Evolutionary conservation across 2,329 filamentous ascomycete genomes (phyloP), one percentile per base, ranked within the genome.

Genomic region (Clarireedia hainanense): DNA sequence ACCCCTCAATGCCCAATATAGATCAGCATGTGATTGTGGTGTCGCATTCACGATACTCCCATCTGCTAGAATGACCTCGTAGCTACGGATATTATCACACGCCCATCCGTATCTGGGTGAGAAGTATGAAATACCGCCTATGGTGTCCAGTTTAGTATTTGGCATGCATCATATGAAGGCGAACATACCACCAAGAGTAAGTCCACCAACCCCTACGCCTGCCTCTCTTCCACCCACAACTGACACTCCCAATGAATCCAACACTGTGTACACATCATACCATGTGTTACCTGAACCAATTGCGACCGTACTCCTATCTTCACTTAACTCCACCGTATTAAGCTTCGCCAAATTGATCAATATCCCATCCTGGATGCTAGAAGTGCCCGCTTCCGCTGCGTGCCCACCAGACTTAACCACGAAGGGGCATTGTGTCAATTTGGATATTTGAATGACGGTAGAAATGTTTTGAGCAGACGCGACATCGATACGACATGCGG

Each of bases 281-380:
- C 74, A 75, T 6, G 62, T 62, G 30, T 66, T 64, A 3, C 72
- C 74, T 4, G 69, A 54, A 2, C 71, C 72, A 12, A 75, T 60
- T 26, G 58, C 59, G 5, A 63, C 68, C 2, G 63, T 65, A 1
- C 57, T 63, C 5, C 64, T 64, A 34, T 69, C 65, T 1, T 60
- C 51, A 26, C 63, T 63, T 15, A 61, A 49, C 0, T 70, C 56
- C 12, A 67, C 54, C n/a, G 54, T 37, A 37, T 63, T 65, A 5
- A 66, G 34, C 5, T 50, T 52, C 17, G 66, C 71, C 6, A 79
- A 71, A 15, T 77, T 76, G 57, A 83, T 74, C 10, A 78, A 61
- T 1, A 78, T 71, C 0, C 78, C 78, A 5, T 71, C 73, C n/a
- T 74, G 65, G 48, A 78, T 75, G 60, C 74, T 82, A 1, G 79